Base-by-base conservation (phyloP, 108 stramenopile genomes). In the Phaeodactylum tricornutum region DNA sequence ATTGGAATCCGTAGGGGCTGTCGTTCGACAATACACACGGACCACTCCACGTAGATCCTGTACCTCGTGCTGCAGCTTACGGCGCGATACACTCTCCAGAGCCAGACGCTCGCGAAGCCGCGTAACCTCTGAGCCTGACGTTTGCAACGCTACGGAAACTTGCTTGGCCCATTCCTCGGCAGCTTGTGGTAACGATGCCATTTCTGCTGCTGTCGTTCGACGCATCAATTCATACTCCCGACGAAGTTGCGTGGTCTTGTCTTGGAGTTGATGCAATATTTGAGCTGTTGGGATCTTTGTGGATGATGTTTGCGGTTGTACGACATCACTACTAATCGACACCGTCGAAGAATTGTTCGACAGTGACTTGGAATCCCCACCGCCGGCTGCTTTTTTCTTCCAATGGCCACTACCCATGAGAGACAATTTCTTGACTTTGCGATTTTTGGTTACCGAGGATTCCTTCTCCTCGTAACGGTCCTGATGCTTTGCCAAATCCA, bases 1-100 rank as follows among this genome's bases (percentile, higher is more conserved):
- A 1, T 43, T 42, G 2, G 21, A 30, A 3, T 15, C 29, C 4
- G 36, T 21, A 30, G 40, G 50, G n/a, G 45, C 1, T 28, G 62
- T 71, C 9, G 79, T 79, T 43, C 84, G 59, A 37, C 84, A 85
- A 46, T 86, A 90, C 4, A 90, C 84, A 20, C 88, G 79, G 9
- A 90, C 77, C 9, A 66, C 59, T 19, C 88, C 88, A 29, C 78
- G 61, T 40, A 86, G 49, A 50, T 90, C 88, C 53, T 83, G 81
- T 11, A 90, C 63, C 59, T 85, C 79, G 30, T 79, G 63, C 26
- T 73, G 50, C 14, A 90, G 67, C 50, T 83, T 85, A 28, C 81
- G 59, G 41, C 88, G 41, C 56, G 68, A 68, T 12, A 81, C 62
- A 22, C 66, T 72, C 55, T 90, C 88, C 17, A 72, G 52, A 17